Evolutionary conservation across 1,284 basidiomycete genomes (phyloP).

Genomic region (Trichosporon coremiiforme): DNA sequence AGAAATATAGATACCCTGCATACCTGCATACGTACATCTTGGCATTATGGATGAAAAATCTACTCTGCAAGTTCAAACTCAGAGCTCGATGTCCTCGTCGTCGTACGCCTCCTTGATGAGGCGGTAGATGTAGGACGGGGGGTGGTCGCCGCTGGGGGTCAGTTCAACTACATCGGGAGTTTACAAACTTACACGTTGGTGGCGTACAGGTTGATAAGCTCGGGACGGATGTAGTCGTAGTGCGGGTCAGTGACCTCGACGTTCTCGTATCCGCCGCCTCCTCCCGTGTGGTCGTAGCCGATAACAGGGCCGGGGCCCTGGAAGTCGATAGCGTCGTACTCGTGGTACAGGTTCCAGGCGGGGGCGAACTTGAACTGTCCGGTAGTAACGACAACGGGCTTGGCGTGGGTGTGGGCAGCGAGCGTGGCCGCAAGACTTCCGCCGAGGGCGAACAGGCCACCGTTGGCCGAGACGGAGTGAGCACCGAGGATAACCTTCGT

Average conservation of each 20-base stretch:
- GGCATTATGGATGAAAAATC: constrained; percentile 19
- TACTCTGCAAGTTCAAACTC: constrained; percentile 15
- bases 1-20: constrained; percentile 35
- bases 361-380: constrained; percentile 97
- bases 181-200: constrained; percentile 81
- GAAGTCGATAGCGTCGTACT: constrained; percentile 83
- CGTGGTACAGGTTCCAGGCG: constrained; percentile 87
- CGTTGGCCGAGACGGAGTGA: constrained; percentile 92
- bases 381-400: constrained; percentile 89
- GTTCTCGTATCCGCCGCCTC: constrained; percentile 80
- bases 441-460: constrained; percentile 85
- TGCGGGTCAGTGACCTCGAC: constrained; percentile 89
- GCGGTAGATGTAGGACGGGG: constrained; percentile 85
- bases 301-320: constrained; percentile 81
- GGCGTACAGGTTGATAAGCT: constrained; percentile 89
- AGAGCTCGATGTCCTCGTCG: constrained; percentile 78
- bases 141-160: constrained; percentile 75
- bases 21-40: constrained; percentile 26
- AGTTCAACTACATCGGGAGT: constrained; percentile 21
- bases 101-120: constrained; percentile 89
- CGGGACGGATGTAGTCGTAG: constrained; percentile 91
- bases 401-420: constrained; percentile 88
- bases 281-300: constrained; percentile 60
- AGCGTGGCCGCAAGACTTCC: constrained; percentile 82
- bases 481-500: constrained; percentile 94